Conservation (phyloP, 73 alveolate genomes). For the Breviolum minutum region DNA sequence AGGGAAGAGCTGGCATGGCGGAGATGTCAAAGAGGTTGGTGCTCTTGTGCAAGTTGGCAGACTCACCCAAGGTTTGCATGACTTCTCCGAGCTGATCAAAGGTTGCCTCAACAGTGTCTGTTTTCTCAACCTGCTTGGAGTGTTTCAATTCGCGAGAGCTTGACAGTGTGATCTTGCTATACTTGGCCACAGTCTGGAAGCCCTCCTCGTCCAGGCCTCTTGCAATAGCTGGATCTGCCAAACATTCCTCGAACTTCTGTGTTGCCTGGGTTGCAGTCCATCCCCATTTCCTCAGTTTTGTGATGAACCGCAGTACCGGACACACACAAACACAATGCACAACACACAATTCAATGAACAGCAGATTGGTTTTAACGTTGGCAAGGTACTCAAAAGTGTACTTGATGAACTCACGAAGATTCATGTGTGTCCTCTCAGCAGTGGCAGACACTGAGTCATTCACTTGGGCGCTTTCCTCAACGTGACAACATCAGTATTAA, state of each 20-base stretch:
- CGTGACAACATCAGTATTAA: neutral
- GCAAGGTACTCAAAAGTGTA: neutral
- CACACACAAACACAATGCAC: neutral
- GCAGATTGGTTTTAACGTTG: neutral
- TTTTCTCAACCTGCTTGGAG: neutral
- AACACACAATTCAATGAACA: neutral
- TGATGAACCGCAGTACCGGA: neutral
- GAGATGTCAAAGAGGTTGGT: neutral
- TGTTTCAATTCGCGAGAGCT: neutral
- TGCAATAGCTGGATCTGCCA: neutral
- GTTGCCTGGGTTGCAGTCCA: neutral
- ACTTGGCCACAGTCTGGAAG: conserved; percentile 33
- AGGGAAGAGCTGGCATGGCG: neutral
- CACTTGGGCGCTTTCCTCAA: neutral
- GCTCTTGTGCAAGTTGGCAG: neutral
- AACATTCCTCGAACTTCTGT: neutral
- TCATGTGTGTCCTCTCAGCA: neutral
- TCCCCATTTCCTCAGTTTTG: neutral
- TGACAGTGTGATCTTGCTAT: neutral
- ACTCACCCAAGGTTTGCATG: neutral
- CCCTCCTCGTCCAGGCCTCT: conserved; percentile 7
- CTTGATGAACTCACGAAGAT: neutral
- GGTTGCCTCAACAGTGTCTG: neutral
- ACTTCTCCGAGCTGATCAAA: neutral
- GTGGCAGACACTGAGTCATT: neutral